phyloP scores from a whole-genome alignment of 164 flowering plant species.

The Nymphaea colorata region DNA sequence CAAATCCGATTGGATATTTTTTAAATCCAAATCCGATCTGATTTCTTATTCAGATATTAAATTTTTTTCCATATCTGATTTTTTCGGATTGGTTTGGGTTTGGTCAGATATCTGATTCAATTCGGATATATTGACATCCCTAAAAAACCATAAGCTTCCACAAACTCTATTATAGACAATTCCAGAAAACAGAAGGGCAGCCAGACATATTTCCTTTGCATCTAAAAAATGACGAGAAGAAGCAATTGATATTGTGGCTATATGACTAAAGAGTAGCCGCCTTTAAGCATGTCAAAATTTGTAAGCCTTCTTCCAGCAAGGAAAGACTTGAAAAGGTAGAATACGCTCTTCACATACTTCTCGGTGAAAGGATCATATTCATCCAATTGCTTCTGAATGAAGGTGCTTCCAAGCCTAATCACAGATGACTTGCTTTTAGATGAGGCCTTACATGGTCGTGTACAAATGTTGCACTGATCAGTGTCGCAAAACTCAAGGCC shows the following conservation, averaged over 20 bases:
- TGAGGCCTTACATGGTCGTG: conserved; percentile 34
- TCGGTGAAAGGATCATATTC: conserved; percentile 88
- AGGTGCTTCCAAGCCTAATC: conserved; percentile 36
- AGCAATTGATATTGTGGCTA: neutral
- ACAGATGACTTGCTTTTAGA: conserved; percentile 6
- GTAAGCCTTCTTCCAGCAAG: conserved; percentile 23
- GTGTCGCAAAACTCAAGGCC: conserved; percentile 67
- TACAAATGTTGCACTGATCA: conserved; percentile 78
- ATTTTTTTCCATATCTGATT: no score
- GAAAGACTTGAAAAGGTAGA: conserved; percentile 45
- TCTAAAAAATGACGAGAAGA: no score
- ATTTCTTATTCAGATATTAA: no score
- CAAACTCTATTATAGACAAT: no score
- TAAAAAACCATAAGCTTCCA: no score
- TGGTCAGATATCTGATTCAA: no score
- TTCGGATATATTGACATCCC: no score
- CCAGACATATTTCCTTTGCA: no score
- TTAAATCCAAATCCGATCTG: no score
- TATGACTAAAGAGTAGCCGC: neutral
- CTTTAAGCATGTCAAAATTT: neutral
- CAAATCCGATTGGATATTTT: no score
- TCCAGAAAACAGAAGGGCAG: no score
- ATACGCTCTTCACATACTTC: conserved; percentile 48
- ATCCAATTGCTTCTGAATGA: conserved; percentile 27
- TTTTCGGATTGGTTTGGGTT: no score